Evolutionary conservation across 179 eudicot species (phyloP).

Genomic region (Gypsophila paniculata): DNA sequence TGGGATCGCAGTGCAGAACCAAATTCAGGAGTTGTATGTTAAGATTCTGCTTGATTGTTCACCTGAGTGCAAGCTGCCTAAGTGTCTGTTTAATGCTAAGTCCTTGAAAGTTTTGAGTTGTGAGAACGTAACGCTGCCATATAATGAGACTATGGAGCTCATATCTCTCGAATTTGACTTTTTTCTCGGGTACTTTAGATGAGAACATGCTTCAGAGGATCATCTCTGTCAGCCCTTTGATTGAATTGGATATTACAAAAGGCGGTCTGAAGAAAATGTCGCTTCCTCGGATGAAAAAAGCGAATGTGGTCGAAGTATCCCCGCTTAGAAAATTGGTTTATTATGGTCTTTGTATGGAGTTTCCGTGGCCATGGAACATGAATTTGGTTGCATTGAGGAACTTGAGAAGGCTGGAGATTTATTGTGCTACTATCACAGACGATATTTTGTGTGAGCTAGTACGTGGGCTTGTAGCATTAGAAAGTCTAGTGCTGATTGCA

Average conservation of each 20-base stretch:
- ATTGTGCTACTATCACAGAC: background rate
- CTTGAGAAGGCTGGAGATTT: constrained; percentile 8
- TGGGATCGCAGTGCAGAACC: constrained; percentile 4
- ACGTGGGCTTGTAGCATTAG: background rate
- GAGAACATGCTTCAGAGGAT: constrained; percentile 8
- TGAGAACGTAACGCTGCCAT: background rate
- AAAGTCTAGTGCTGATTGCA: background rate
- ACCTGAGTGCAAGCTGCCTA: background rate
- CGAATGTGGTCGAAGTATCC: background rate
- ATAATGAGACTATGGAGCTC: background rate
- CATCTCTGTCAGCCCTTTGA: constrained; percentile 8
- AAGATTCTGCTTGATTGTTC: background rate
- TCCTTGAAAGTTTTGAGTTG: background rate
- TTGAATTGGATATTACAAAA: constrained; percentile 1
- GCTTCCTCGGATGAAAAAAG: constrained; percentile 3
- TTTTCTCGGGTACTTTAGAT: background rate
- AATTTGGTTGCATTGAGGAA: constrained; percentile 8
- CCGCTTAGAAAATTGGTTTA: constrained; percentile 1
- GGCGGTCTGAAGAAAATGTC: background rate
- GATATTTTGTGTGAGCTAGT: background rate
- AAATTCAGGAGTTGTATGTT: background rate
- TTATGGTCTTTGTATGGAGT: background rate
- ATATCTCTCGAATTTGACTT: background rate
- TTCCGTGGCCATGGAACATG: constrained; percentile 14
- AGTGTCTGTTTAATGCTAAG: constrained; percentile 2